Base-by-base conservation (phyloP, 495 filamentous ascomycete genomes). In the Lophiotrema nucula region DNA sequence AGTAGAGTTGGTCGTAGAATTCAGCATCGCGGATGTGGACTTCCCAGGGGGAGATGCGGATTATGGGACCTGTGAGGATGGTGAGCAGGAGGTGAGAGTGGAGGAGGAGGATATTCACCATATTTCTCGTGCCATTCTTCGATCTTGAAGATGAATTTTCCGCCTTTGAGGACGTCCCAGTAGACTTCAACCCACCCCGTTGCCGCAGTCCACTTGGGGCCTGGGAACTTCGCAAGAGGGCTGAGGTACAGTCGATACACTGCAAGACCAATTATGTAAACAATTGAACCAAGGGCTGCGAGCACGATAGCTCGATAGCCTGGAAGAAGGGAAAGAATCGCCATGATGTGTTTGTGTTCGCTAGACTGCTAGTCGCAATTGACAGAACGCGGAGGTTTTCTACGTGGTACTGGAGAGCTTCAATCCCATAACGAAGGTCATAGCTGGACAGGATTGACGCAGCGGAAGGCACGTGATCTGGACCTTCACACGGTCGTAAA, bases 1-100 rank as follows among this genome's bases (percentile, higher is more conserved):
- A 62, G 41, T 65, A 65, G 15, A 65, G 12, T 28, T 65, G 19
- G 45, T 54, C 31, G 50, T 55, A 60, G 38, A 55, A 65, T 1
- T 16, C 24, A 31, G 61, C 46, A 35, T 65, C 61, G 15, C 21
- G 16, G 11, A 65, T 53, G 6, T 31, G 46, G 10, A 65, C 24
- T 39, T 65, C 61, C 10, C 49, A 21, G 2, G 61, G 61, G 28
- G 54, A 60, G 42, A 65, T 28, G 6, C 61, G 61, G 16, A 65
- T 21, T 10, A 65, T 60, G 8, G 61, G 61, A 53, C 69, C 69
- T 69, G 46, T 6, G 19, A 6, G 19, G 39, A 11, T 13, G 11
- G 19, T 43, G 10, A 43, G 39, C 6, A 43, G 10, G 10, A 13
- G 10, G 10, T 6, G 19, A n/a, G n/a, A n/a, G n/a, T 12, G 6